phyloP scores from a whole-genome alignment of 306 rosid species.

The Rosa multiflora region DNA sequence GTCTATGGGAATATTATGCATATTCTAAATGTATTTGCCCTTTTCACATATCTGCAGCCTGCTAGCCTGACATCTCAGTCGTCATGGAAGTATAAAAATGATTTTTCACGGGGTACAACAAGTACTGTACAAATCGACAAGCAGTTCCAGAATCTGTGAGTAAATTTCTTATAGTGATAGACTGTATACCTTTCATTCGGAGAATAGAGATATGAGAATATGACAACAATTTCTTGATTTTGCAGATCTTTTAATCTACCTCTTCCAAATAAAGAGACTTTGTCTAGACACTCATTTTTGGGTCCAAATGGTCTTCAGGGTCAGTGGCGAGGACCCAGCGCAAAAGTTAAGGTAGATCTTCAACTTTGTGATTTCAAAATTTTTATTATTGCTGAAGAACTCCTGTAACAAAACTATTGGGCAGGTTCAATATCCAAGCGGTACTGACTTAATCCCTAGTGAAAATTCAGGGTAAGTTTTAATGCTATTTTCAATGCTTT shows the following conservation, averaged over 20 bases:
- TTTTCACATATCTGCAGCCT: constrained; percentile 48
- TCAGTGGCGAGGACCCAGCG: constrained; percentile 86
- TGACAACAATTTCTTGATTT: constrained; percentile 25
- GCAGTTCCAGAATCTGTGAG: constrained; percentile 84
- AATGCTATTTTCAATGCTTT: constrained; percentile 16
- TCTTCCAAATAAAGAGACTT: constrained; percentile 81
- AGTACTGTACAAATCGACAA: constrained; percentile 53
- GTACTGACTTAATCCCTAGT: constrained; percentile 46
- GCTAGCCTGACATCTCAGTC: constrained; percentile 53
- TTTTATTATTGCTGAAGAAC: constrained; percentile 16
- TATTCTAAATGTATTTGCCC: constrained; percentile 2
- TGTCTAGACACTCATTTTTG: constrained; percentile 92
- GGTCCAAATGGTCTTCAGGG: constrained; percentile 93
- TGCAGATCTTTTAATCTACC: constrained; percentile 71
- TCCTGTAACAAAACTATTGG: constrained; percentile 1
- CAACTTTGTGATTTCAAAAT: constrained; percentile 1
- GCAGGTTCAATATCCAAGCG: constrained; percentile 91
- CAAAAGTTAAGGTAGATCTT: constrained; percentile 62
- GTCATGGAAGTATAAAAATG: constrained; percentile 55
- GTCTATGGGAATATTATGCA: constrained; percentile 12
- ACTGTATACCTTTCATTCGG: constrained; percentile 13
- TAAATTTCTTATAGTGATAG: constrained; percentile 15
- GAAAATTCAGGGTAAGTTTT: constrained; percentile 60
- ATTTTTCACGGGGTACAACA: constrained; percentile 34
- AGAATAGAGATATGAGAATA: constrained; percentile 4